Base-by-base conservation (phyloP, 2,329 filamentous ascomycete species). In the Onygena corvina region DNA sequence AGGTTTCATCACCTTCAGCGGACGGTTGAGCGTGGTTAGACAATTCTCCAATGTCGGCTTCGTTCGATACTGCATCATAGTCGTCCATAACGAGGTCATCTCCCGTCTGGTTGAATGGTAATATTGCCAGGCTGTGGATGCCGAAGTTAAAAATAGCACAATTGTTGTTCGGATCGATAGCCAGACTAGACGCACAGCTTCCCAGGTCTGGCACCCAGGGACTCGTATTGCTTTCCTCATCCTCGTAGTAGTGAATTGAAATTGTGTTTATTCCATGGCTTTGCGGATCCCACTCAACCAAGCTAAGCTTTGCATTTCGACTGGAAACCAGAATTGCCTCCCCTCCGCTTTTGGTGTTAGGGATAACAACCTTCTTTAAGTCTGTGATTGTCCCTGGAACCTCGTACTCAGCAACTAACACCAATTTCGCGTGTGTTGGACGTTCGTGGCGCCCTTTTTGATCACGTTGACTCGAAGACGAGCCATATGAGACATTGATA, bases 241-340 rank as follows among this genome's bases (percentile, higher is more conserved):
- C 86, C 66, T 98, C 92, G 69, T 96, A 98, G 73, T 89, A 96
- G 71, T 98, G 92, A 60, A 98, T 90, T 47, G 90, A 96, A 54
- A 92, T 79, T 48, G 90, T 96, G 58, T 83, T 81, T 58, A 96
- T 81, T 47, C 79, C 78, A 66, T 85, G 76, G 57, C 79, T 80
- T 63, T 84, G 80, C 6, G 86, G 81, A 63, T 96, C 86, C 92
- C 92, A 98, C 70, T 95, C 86, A 50, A 94, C 76, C 65, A 98
- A 73, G 66, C 86, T 93, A 61, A 96, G 76, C 69, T 94, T 94
- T 35, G 92, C 92, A 68, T 94, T 88, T 61, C 84, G 84, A 67
- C 90, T 84, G 0, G 87, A 84, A 50, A 96, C 67, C 49, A 98
- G 71, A 49, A 98, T 73, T 42, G 84, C 83, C 53, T 95, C 86